Percentiles rank a stretch among this genome's conserved stretches.
Evolutionary conservation across 2,329 filamentous ascomycete genomes (phyloP).

Genomic region (Pseudopyrenochaeta lycopersici): DNA sequence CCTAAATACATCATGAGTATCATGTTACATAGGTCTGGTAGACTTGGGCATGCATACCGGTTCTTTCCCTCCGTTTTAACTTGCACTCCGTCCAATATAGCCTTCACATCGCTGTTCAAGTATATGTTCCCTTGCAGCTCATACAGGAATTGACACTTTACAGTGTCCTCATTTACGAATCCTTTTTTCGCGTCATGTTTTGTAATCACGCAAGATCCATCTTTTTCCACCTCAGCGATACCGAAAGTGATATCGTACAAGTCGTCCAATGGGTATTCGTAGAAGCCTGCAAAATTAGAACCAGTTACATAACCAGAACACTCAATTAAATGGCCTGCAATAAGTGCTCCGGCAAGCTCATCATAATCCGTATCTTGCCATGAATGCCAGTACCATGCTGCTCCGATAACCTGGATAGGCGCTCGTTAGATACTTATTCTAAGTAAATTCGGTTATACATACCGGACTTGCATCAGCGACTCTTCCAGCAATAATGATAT

Average conservation of each 20-base stretch:
- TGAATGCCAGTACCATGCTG: conserved; percentile 64
- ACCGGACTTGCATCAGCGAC: conserved; percentile 47
- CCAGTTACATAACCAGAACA: conserved; percentile 62
- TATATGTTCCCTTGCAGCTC: conserved; percentile 58
- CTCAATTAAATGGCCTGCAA: conserved; percentile 56
- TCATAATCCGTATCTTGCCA: conserved; percentile 62
- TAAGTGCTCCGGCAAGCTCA: conserved; percentile 56
- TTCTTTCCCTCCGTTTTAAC: conserved; percentile 45
- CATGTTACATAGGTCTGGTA: too few relatives aligned
- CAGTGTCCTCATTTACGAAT: conserved; percentile 45
- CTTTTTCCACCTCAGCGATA: conserved; percentile 59
- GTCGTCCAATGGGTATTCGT: conserved; percentile 53
- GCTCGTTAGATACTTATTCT: background rate
- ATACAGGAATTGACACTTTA: conserved; percentile 55
- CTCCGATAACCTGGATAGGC: conserved; percentile 58
- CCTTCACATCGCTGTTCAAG: conserved; percentile 57
- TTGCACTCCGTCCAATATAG: conserved; percentile 47
- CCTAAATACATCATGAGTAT: conserved; percentile 7
- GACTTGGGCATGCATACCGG: conserved; percentile 27
- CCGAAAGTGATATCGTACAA: conserved; percentile 58
- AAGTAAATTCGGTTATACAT: conserved; percentile 2
- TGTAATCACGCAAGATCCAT: conserved; percentile 59
- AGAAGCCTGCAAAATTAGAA: conserved; percentile 64
- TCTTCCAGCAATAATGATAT: conserved; percentile 46
- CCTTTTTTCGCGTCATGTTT: conserved; percentile 58